Conservation (phyloP, 1,284 basidiomycete genomes). For the Chalciporus sp. region DNA sequence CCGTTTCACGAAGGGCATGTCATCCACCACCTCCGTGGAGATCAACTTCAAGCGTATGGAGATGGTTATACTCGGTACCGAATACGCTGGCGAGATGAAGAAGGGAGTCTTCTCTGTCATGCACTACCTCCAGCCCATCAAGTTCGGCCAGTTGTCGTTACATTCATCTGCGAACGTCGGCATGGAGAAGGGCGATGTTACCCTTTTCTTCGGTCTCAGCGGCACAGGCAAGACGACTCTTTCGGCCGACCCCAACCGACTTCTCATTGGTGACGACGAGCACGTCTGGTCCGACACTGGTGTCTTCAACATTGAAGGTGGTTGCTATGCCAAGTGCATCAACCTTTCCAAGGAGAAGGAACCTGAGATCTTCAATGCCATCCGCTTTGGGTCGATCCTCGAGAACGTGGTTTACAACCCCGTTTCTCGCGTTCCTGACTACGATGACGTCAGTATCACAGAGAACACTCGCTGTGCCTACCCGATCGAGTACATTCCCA, state of each 20-base stretch:
- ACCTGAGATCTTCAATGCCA: constrained; percentile 96
- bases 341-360: constrained; percentile 97
- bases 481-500: constrained; percentile 96
- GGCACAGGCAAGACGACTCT: constrained; percentile 99
- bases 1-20: constrained; percentile 99
- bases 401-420: constrained; percentile 99
- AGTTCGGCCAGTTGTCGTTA: constrained; percentile 96
- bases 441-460: constrained; percentile 95
- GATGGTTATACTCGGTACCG: constrained; percentile 99
- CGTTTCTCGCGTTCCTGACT: constrained; percentile 84
- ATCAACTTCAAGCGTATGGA: constrained; percentile 99
- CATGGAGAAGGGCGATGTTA: constrained; percentile 87
- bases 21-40: constrained; percentile 97
- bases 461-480: constrained; percentile 99
- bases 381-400: constrained; percentile 94
- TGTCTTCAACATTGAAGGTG: constrained; percentile 99
- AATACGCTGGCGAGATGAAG: constrained; percentile 99
- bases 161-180: constrained; percentile 99
- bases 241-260: constrained; percentile 88
- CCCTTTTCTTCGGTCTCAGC: constrained; percentile 98
- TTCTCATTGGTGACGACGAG: constrained; percentile 96
- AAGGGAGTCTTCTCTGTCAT: constrained; percentile 99
- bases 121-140: constrained; percentile 99
- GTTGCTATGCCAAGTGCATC: constrained; percentile 99
- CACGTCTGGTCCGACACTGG: constrained; percentile 98